Evolutionary conservation across 352 stramenopile species (phyloP), one percentile per base, ranked within the genome.

Genomic region (Phytophthora pisi): DNA sequence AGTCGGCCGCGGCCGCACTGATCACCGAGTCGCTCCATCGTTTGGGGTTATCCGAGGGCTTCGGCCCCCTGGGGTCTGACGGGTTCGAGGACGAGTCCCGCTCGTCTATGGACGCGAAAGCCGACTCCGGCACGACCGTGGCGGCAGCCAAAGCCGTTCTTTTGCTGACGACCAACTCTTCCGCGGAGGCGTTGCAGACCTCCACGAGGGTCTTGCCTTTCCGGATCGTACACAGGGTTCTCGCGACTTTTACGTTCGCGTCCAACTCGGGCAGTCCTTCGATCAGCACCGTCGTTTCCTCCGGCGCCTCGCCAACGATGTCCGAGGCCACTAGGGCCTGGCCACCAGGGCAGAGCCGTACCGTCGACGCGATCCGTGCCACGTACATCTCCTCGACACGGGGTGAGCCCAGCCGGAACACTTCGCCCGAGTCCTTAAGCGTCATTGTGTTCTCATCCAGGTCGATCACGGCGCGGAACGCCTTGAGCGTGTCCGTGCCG

Each of bases 391-490:
- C 54, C 5, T 51, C 36, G 0, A 51, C 40, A 7, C 4, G 24
- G 31, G 7, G 18, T 2, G 5, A 24, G 15, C 15, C 40, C 2
- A 61, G 18, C 6, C 15, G 18, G 4, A 51, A 16, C 16, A 42
- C 40, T 30, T 61, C 40, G 3, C 5, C 10, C 20, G 38, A 45
- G 1, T 24, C 16, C 15, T 51, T 61, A 2, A 61, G n/a, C 13
- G 40, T 45, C 54, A 61, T 52, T 0, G 2, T 43, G 13, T 26
- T 26, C 11, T 52, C 40, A 1, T 26, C 15, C 15, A 61, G 18
- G 4, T 61, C 54, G 5, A 61, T 61, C 7, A 61, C 40, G 13
- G 54, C 40, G 5, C 26, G 11, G 15, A 61, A 52, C 1, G 20
- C 40, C 0, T n/a, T n/a, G 4, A 61, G n/a, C n/a, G n/a, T n/a